Base-by-base conservation (phyloP, 1,284 basidiomycete genomes). In the Ceratobasidium sp. region DNA sequence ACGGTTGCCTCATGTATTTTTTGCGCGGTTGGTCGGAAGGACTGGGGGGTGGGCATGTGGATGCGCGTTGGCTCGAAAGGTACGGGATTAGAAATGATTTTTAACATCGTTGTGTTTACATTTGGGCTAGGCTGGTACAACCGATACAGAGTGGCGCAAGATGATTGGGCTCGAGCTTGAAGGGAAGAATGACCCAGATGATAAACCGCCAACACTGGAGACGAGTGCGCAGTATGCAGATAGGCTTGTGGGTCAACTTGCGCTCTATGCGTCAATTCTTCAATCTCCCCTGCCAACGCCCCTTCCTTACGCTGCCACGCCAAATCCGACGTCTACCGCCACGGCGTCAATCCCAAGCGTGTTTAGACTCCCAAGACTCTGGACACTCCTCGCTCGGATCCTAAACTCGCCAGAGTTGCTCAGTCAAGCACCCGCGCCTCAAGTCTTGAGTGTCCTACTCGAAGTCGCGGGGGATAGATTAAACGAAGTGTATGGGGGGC, bases 231-330 rank as follows among this genome's bases (percentile, higher is more conserved):
- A 95, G 70, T 94, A 95, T 83, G 88, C 89, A 28, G 87, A 88
- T 61, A 90, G 97, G n/a, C 89, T 98, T 80, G 86, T 90, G 40
- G 96, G 96, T 6, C 90, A 97, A 64, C 89, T 96, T 87, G 91
- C 96, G 12, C 90, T 99, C 28, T 99, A 98, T 86, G 95, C 96
- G 83, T 89, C 92, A 9, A 90, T 98, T 77, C 84, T 97, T 54
- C 89, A 87, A 80, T 86, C 78, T 80, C 83, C 33, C 86, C 86
- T 26, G 81, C 85, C 28, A 81, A 84, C 68, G 82, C 83, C 73
- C 87, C 89, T n/a, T 81, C 87, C 77, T 84, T 89, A 59, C 82
- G 81, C 33, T 85, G 89, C 84, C 62, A 68, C 56, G 77, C 84
- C 85, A 46, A 74, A 84, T 68, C 78, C 79, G 7, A 77, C 83